Base-by-base conservation (phyloP, 2,329 filamentous ascomycete species). In the Paracoccidioides brasiliensis region DNA sequence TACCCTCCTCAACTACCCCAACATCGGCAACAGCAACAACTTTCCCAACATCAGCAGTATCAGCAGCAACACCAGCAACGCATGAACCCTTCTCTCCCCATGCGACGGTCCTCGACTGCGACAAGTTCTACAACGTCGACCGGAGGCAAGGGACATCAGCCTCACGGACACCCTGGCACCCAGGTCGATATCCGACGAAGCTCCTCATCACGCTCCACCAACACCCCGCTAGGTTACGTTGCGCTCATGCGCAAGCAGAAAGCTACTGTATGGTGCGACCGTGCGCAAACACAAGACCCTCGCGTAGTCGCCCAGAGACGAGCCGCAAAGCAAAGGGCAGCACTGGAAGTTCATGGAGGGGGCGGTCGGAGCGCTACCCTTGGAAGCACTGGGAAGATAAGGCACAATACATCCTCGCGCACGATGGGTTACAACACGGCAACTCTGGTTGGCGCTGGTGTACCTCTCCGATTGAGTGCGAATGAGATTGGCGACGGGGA, bases 231-330 rank as follows among this genome's bases (percentile, higher is more conserved):
- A n/a, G 84, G 89, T 61, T 98, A 98, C 71, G 93, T 98, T 53
- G 90, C 93, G 40, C 79, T 96, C n/a, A 85, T 98, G 74, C 83
- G 93, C 59, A 91, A 90, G 69, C 93, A 98, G 72, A 97, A 97
- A 70, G 93, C 90, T 37, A 98, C 93, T 0, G 93, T 98, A 4
- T 98, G 93, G 93, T 96, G 90, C 74, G 93, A 97, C 68, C 85
- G 90, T 54, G 81, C 91, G 8, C 93, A 98, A 69, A 84, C 88
- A 59, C 90, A 97, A 71, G 93, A 98, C 68, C 88, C 91, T 0
- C 81, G 89, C 52, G 75, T 93, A 56, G 75, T 85, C 3, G 90
- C 89, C 33, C 86, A 90, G 65, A 90, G 95, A 69, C 82, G 87
- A 56, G 86, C 87, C 41, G 93, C 90, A 57, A 95, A 93, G 76